A percentile compares a stretch with the other conserved stretches of the same genome.
phyloP scores from a whole-genome alignment of 176 grass and related monocot genomes.

The Oropetium thomaeum region DNA sequence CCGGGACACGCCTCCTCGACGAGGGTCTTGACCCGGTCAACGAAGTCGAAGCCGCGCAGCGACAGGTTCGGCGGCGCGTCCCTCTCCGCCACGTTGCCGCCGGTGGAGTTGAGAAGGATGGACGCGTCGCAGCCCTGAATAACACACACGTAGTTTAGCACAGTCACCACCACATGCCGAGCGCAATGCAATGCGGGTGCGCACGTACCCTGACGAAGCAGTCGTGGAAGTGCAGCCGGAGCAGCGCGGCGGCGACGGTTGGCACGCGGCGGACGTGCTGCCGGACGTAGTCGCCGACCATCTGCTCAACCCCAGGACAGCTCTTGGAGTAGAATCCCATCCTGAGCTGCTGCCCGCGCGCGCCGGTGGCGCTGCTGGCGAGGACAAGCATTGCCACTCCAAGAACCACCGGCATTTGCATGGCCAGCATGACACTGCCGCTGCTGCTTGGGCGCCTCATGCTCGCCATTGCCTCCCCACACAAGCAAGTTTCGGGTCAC shows the following conservation, averaged over 20 bases:
- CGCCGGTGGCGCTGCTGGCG: background rate
- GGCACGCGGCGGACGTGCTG: slow-evolving; percentile 74
- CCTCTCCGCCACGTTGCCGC: slow-evolving; percentile 59
- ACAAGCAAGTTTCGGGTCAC: background rate
- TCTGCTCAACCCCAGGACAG: slow-evolving; percentile 64
- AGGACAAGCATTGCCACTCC: slow-evolving; percentile 10
- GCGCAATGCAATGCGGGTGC: background rate
- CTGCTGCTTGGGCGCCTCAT: background rate
- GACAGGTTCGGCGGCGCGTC: slow-evolving; percentile 65
- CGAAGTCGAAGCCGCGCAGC: slow-evolving; percentile 79
- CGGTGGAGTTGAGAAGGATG: slow-evolving; percentile 70
- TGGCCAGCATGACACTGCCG: background rate
- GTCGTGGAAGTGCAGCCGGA: slow-evolving; percentile 88
- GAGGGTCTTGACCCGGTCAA: slow-evolving; percentile 65
- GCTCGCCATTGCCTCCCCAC: background rate
- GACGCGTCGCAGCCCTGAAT: slow-evolving; percentile 81
- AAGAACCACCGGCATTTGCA: background rate
- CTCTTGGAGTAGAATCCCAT: slow-evolving; percentile 73
- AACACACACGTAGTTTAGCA: background rate
- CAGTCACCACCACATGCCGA: background rate
- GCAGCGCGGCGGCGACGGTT: slow-evolving; percentile 70
- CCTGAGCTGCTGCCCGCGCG: slow-evolving; percentile 40
- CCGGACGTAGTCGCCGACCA: slow-evolving; percentile 70
- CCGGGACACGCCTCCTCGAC: slow-evolving; percentile 76
- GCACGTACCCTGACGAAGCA: slow-evolving; percentile 83